A percentile compares a stretch with the other conserved stretches of the same genome.
Evolutionary conservation across 2,329 filamentous ascomycete genomes (phyloP).

Genomic region (Paramyrothecium roridum): DNA sequence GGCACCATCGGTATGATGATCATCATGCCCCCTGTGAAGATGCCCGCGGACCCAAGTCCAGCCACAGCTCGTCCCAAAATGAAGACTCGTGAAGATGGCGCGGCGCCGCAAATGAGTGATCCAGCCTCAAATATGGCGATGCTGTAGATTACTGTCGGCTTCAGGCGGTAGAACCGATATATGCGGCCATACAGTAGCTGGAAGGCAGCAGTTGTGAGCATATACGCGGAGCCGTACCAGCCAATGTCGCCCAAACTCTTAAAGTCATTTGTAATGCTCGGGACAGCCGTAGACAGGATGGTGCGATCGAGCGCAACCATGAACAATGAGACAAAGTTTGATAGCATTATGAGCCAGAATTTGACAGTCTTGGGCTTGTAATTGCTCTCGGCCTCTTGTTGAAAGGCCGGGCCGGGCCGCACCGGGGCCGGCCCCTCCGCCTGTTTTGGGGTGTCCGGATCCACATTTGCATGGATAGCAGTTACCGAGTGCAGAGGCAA

Average conservation of each 20-base stretch:
- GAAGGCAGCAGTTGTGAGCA: constrained; percentile 55
- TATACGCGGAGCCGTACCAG: constrained; percentile 62
- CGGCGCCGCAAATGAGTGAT: constrained; percentile 51
- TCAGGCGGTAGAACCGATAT: constrained; percentile 51
- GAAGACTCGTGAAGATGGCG: constrained; percentile 49
- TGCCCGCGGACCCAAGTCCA: constrained; percentile 53
- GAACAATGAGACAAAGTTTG: constrained; percentile 53
- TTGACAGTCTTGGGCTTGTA: constrained; percentile 50
- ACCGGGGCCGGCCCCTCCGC: constrained; percentile 10
- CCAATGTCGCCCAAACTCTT: constrained; percentile 57
- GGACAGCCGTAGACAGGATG: constrained; percentile 54
- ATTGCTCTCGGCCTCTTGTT: constrained; percentile 33
- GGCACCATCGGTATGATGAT: constrained; percentile 57
- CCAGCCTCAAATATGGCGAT: constrained; percentile 53
- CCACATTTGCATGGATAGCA: background rate
- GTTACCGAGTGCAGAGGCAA: no score
- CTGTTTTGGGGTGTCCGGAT: constrained; percentile 2
- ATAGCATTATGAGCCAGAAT: constrained; percentile 54
- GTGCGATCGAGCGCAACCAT: constrained; percentile 56
- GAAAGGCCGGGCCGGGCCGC: constrained; percentile 10
- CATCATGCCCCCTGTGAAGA: constrained; percentile 55
- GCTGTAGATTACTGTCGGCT: constrained; percentile 42
- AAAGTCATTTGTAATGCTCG: constrained; percentile 55
- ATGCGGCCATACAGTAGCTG: constrained; percentile 52
- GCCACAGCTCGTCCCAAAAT: constrained; percentile 56